phyloP scores from a whole-genome alignment of 768 basidiomycete species.

The Leccinum pellstonianum region DNA sequence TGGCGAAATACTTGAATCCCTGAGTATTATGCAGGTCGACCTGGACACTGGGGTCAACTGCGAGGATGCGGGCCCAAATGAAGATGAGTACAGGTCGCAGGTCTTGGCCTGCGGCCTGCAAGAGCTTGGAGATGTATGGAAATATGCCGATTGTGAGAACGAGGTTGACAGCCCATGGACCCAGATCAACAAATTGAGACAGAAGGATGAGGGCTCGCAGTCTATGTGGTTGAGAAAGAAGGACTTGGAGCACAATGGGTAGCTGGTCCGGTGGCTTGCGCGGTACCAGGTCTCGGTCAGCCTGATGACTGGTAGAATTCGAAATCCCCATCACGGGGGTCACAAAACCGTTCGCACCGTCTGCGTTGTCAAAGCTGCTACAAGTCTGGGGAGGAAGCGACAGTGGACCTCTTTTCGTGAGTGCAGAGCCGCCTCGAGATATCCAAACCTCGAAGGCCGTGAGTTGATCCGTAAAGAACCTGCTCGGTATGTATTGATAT shows the following conservation, averaged over 20 bases:
- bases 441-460: conserved; percentile 99
- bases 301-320: conserved; percentile 5
- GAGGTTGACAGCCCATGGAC: conserved; percentile 97
- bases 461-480: conserved; percentile 94
- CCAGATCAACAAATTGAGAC: conserved; percentile 96
- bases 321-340: conserved; percentile 18
- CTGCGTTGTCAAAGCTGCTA: conserved; percentile 28
- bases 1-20: conserved; percentile 84
- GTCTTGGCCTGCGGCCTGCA: conserved; percentile 93
- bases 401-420: conserved; percentile 73
- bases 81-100: conserved; percentile 97
- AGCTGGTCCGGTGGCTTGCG: conserved; percentile 95
- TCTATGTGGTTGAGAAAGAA: conserved; percentile 94
- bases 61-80: conserved; percentile 97
- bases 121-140: conserved; percentile 94
- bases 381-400: conserved; percentile 58
- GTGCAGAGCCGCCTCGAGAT: conserved; percentile 83
- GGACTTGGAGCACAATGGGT: conserved; percentile 95
- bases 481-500: conserved; percentile 78
- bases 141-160: conserved; percentile 97
- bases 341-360: conserved; percentile 14
- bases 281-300: conserved; percentile 57
- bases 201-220: conserved; percentile 93
- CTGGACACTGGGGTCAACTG: conserved; percentile 93
- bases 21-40: conserved; percentile 79